A percentile compares a stretch with the other conserved stretches of the same genome.
These are phyloP conservation scores for Rhodomyrtus tomentosa DNA, from an alignment of 345 rosid species.

Conservation along the genomic window DNA sequence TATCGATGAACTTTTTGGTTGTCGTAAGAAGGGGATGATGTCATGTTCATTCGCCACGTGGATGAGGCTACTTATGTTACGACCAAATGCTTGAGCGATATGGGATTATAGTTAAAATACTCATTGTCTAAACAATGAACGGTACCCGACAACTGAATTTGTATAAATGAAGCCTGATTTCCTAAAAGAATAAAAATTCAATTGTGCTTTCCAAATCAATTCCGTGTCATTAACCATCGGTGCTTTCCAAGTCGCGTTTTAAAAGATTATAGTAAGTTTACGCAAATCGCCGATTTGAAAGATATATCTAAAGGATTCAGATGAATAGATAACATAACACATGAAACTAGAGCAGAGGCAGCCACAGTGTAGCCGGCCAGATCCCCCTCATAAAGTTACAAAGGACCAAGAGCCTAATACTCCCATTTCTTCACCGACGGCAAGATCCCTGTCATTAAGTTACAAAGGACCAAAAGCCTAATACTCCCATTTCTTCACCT, in stretches of 20 bases:
- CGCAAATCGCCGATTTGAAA: too few relatives aligned
- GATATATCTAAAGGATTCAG: not conserved
- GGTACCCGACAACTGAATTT: not conserved
- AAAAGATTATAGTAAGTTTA: not conserved
- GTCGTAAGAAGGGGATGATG: not conserved
- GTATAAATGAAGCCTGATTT: not conserved
- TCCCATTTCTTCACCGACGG: too few relatives aligned
- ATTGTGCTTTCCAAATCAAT: not conserved
- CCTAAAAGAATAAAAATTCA: not conserved
- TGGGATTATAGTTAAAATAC: not conserved
- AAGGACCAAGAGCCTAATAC: too few relatives aligned
- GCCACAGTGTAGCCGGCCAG: not conserved
- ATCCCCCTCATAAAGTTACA: too few relatives aligned
- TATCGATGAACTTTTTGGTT: not conserved
- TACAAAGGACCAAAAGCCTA: slow-evolving; percentile 2
- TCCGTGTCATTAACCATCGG: not conserved
- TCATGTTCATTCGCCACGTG: not conserved
- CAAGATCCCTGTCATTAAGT: not conserved
- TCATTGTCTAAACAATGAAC: not conserved
- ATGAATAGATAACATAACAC: not conserved
- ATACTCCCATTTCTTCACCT: slow-evolving; percentile 74
- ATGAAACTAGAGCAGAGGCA: not conserved
- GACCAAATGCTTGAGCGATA: not conserved
- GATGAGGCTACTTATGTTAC: not conserved
- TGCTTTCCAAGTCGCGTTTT: not conserved